phyloP scores from a whole-genome alignment of 768 basidiomycete genomes.

The Pleurotus sapidus region DNA sequence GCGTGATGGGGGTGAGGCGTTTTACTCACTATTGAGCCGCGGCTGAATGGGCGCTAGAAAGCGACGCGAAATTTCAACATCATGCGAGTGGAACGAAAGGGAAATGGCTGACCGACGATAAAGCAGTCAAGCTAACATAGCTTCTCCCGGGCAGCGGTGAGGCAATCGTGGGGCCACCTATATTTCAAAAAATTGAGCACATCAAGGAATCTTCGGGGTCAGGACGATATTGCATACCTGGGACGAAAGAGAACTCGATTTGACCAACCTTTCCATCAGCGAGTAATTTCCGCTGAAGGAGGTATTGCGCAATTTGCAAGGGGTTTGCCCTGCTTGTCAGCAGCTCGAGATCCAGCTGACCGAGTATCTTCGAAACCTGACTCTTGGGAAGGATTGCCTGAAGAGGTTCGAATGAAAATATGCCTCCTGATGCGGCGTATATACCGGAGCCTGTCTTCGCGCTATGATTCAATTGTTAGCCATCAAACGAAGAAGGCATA shows the following conservation, averaged over 20 bases:
- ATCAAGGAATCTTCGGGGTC: no score
- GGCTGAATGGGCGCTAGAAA: conserved; percentile 2
- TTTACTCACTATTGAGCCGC: conserved; percentile 8
- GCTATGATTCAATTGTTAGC: neutral
- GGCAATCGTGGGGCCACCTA: no score
- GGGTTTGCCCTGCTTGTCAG: neutral
- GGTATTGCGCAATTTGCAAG: neutral
- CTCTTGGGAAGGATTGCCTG: neutral
- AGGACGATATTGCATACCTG: no score
- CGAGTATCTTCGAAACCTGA: neutral
- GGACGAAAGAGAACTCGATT: no score
- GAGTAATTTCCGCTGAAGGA: neutral
- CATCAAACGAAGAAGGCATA: no score
- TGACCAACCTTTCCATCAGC: neutral
- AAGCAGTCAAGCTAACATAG: no score
- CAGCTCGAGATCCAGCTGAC: neutral
- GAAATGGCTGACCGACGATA: no score
- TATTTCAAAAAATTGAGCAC: no score
- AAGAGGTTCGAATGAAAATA: neutral
- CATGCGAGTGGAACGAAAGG: no score
- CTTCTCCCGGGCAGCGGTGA: no score
- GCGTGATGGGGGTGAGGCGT: no score
- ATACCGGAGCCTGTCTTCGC: neutral
- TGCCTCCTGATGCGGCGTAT: neutral
- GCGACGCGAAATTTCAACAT: no score